Conservation (phyloP, 495 filamentous ascomycete species). For the Ramalina intermedia region DNA sequence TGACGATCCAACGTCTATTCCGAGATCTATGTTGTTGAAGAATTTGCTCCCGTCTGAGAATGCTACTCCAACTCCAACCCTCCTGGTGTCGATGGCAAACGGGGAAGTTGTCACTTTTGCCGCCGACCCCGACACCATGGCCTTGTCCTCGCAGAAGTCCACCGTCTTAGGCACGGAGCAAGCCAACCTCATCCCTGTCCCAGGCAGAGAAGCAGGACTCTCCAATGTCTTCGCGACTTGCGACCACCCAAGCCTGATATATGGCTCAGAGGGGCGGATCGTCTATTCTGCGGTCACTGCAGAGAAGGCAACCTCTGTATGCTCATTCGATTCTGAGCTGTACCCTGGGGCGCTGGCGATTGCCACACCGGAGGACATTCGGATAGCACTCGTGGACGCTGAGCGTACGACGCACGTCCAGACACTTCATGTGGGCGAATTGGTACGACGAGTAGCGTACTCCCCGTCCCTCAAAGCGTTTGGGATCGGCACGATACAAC, state of each 20-base stretch:
- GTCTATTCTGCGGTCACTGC: constrained; percentile 95
- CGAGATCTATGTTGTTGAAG: constrained; percentile 66
- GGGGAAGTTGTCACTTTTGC: constrained; percentile 80
- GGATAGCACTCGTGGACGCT: constrained; percentile 69
- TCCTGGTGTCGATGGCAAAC: constrained; percentile 91
- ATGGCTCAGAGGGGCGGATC: constrained; percentile 71
- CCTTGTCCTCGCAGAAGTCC: constrained; percentile 58
- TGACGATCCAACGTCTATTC: constrained; percentile 51
- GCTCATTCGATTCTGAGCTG: constrained; percentile 64
- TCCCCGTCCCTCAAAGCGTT: constrained; percentile 67
- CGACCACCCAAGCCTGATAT: constrained; percentile 86
- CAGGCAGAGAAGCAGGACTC: constrained; percentile 32
- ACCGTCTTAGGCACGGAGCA: constrained; percentile 78
- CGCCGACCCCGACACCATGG: constrained; percentile 40
- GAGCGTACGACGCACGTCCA: constrained; percentile 78
- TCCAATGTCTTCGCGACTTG: constrained; percentile 86
- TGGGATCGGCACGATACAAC: constrained; percentile 69
- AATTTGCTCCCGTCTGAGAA: constrained; percentile 38
- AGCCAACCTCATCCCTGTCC: constrained; percentile 56
- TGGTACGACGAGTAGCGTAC: constrained; percentile 77
- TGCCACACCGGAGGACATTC: constrained; percentile 60
- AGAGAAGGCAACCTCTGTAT: constrained; percentile 65
- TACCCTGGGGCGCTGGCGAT: constrained; percentile 72
- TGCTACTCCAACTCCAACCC: constrained; percentile 44
- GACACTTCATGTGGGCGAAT: constrained; percentile 62